Conservation (phyloP, 169 alveolate species). For the Plasmodium gaboni region DNA sequence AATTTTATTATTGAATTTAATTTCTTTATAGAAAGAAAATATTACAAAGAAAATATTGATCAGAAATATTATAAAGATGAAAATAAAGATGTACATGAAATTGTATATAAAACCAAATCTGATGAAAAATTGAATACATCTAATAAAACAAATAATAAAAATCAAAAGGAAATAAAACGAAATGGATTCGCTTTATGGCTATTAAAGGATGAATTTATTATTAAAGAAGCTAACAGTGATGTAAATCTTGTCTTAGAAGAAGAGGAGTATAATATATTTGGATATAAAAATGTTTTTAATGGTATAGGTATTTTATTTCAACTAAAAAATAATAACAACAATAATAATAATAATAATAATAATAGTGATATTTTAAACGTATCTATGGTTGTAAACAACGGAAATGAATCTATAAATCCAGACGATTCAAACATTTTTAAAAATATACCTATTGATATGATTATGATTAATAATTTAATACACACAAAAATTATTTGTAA, state of each 20-base stretch:
- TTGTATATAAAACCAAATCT: constrained; percentile 10
- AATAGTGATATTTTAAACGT: constrained; percentile 8
- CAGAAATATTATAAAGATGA: constrained; percentile 29
- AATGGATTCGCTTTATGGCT: constrained; percentile 72
- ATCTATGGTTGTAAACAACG: constrained; percentile 38
- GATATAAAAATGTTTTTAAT: constrained; percentile 38
- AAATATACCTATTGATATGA: neutral
- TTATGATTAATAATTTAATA: constrained; percentile 7
- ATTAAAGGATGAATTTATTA: constrained; percentile 9
- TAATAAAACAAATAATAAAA: too few relatives aligned
- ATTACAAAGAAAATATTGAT: constrained; percentile 30
- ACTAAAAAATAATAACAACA: neutral
- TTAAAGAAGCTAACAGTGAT: neutral
- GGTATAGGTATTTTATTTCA: constrained; percentile 61
- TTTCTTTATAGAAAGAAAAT: constrained; percentile 7
- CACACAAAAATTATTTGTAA: constrained; percentile 14
- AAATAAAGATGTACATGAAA: neutral
- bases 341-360: too few relatives aligned
- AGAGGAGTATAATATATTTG: constrained; percentile 24
- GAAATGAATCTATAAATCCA: neutral
- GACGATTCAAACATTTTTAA: constrained; percentile 5
- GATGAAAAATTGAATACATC: constrained; percentile 10
- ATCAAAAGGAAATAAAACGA: neutral
- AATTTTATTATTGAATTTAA: constrained; percentile 24
- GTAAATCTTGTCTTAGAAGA: constrained; percentile 8